These are phyloP conservation scores for Gracilaria caudata DNA, from an alignment of 23 red algal genomes.

Conservation along the genomic window DNA sequence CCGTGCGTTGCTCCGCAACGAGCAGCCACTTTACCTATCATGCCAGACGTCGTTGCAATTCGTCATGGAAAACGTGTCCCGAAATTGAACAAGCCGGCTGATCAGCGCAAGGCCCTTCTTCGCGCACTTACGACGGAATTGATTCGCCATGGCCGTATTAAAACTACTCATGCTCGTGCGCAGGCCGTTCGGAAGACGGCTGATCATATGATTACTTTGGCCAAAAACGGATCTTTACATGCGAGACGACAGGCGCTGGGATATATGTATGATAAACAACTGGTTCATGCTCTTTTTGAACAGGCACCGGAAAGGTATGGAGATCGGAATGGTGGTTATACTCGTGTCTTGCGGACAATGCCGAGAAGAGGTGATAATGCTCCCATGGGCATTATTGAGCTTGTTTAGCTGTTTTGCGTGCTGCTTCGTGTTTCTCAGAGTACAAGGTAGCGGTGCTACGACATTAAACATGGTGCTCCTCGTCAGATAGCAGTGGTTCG, in stretches of 20 bases:
- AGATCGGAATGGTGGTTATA: constrained; percentile 93
- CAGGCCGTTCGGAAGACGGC: constrained; percentile 81
- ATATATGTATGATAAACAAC: constrained; percentile 97
- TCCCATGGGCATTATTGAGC: constrained; percentile 89
- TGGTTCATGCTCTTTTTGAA: constrained; percentile 97
- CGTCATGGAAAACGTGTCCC: constrained; percentile 83
- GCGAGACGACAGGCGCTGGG: constrained; percentile 94
- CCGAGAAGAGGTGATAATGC: constrained; percentile 97
- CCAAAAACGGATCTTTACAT: constrained; percentile 87
- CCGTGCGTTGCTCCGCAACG: background rate
- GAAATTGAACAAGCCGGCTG: constrained; percentile 94
- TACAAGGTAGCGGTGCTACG: background rate
- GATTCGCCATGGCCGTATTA: constrained; percentile 95
- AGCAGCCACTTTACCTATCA: constrained; percentile 1
- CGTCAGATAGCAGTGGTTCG: too few relatives aligned
- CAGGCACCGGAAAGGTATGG: constrained; percentile 90
- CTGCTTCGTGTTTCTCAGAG: background rate
- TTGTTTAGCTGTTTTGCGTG: constrained; percentile 70
- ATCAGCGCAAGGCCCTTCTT: constrained; percentile 97
- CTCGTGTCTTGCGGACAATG: constrained; percentile 84
- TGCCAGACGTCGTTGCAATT: constrained; percentile 51
- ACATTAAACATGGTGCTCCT: background rate
- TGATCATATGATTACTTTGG: constrained; percentile 92
- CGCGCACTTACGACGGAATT: constrained; percentile 97
- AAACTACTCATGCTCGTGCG: constrained; percentile 83